Conservation (phyloP, 768 basidiomycete species). For the Hypholoma sublateritium region DNA sequence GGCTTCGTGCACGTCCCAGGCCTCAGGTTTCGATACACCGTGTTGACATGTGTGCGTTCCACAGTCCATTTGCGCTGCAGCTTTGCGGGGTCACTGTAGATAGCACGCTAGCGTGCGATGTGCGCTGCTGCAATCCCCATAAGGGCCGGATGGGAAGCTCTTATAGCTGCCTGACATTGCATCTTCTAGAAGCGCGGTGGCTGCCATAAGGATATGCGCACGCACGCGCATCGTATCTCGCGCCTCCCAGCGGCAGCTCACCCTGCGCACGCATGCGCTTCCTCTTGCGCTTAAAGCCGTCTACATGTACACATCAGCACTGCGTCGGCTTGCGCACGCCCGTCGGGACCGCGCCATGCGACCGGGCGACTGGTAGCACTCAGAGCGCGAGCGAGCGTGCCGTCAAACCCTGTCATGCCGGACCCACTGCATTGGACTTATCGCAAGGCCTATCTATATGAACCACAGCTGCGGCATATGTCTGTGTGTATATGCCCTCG, state of each 20-base stretch:
- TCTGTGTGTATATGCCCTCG: neutral
- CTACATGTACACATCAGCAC: neutral
- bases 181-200: neutral
- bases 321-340: neutral
- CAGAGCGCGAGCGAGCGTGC: neutral
- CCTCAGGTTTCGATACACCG: neutral
- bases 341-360: conserved; percentile 8
- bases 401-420: neutral
- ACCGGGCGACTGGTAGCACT: neutral
- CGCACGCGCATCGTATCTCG: neutral
- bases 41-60: neutral
- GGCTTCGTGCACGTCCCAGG: neutral
- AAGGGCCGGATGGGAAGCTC: neutral
- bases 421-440: neutral
- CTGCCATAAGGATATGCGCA: conserved; percentile 3
- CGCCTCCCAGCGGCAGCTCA: neutral
- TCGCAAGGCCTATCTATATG: too few relatives aligned
- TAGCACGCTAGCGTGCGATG: conserved; percentile 4
- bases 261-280: neutral
- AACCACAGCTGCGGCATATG: too few relatives aligned
- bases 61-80: neutral
- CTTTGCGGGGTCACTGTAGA: neutral
- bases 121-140: conserved; percentile 1
- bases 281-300: neutral
- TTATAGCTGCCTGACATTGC: neutral